Evolutionary conservation across 129 eudicot genomes (phyloP).

Genomic region (Pulicaria dysenterica): DNA sequence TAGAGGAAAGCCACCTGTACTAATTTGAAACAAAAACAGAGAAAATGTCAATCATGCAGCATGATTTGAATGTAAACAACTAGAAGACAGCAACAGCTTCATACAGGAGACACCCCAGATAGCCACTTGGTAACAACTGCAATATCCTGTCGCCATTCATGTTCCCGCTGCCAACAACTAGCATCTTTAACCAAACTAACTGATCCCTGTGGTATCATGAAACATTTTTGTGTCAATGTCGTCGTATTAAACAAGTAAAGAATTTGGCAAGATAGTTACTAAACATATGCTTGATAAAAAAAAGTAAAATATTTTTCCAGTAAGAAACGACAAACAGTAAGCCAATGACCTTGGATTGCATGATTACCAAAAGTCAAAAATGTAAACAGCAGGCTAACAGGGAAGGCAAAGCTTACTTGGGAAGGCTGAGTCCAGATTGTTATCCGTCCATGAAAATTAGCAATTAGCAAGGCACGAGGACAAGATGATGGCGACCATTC

Average conservation of each 20-base stretch:
- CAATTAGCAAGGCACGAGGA: slow-evolving; percentile 84
- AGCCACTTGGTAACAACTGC: slow-evolving; percentile 99
- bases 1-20: slow-evolving; percentile 99
- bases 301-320: background rate
- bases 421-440: slow-evolving; percentile 95
- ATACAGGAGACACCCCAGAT: slow-evolving; percentile 93
- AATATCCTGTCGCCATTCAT: slow-evolving; percentile 98
- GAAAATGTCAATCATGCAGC: slow-evolving; percentile 18
- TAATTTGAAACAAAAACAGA: slow-evolving; percentile 39
- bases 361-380: background rate
- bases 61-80: background rate
- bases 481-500: slow-evolving; percentile 98
- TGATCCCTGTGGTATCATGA: slow-evolving; percentile 58
- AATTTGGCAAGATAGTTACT: slow-evolving; percentile 13
- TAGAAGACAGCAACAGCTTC: slow-evolving; percentile 35
- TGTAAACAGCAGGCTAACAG: background rate
- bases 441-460: slow-evolving; percentile 91
- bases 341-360: slow-evolving; percentile 9
- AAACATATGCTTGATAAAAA: slow-evolving; percentile 16
- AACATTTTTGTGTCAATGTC: slow-evolving; percentile 9
- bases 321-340: slow-evolving; percentile 12
- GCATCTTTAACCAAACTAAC: slow-evolving; percentile 82
- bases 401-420: slow-evolving; percentile 50
- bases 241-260: slow-evolving; percentile 3
- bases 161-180: slow-evolving; percentile 90